phyloP scores from a whole-genome alignment of 495 filamentous ascomycete genomes.

The Aspergillus mulundensis region DNA sequence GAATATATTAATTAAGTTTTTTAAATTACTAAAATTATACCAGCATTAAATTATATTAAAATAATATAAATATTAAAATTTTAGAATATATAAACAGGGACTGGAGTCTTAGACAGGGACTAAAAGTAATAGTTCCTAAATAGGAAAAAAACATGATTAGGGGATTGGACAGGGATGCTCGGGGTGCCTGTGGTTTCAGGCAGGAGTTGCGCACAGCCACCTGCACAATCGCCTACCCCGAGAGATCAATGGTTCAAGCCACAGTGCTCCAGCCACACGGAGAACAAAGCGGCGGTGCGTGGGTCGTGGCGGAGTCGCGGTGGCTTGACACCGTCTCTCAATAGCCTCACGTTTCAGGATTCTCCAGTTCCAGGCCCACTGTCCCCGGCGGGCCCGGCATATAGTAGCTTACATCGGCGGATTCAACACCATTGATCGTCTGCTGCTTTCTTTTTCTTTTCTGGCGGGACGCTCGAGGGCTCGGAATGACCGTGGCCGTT shows the following conservation, averaged over 20 bases:
- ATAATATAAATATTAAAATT: too few species aligned
- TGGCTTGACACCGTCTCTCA: slow-evolving; percentile 24
- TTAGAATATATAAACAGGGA: not conserved
- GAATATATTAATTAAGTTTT: slow-evolving; percentile 12
- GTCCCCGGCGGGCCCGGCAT: slow-evolving; percentile 14
- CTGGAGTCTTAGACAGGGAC: slow-evolving; percentile 5
- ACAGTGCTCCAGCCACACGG: not conserved
- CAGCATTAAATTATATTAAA: not conserved
- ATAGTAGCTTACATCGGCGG: slow-evolving; percentile 12
- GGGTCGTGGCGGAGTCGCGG: slow-evolving; percentile 5
- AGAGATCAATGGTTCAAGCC: not conserved
- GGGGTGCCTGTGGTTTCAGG: not conserved
- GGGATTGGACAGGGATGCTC: not conserved
- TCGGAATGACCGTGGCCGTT: slow-evolving; percentile 14
- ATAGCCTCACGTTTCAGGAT: not conserved
- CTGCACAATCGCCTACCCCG: slow-evolving; percentile 10
- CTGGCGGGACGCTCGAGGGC: slow-evolving; percentile 4
- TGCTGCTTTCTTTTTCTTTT: slow-evolving; percentile 4
- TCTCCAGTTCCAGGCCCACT: slow-evolving; percentile 9
- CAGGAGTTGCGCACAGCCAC: slow-evolving; percentile 18
- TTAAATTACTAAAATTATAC: slow-evolving; percentile 10
- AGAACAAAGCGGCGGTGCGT: slow-evolving; percentile 14
- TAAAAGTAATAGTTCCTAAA: slow-evolving; percentile 8
- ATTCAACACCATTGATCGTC: slow-evolving; percentile 9
- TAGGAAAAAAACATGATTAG: not conserved